Base-by-base conservation (phyloP, 1,284 basidiomycete genomes). In the Papiliotrema nemorosa region DNA sequence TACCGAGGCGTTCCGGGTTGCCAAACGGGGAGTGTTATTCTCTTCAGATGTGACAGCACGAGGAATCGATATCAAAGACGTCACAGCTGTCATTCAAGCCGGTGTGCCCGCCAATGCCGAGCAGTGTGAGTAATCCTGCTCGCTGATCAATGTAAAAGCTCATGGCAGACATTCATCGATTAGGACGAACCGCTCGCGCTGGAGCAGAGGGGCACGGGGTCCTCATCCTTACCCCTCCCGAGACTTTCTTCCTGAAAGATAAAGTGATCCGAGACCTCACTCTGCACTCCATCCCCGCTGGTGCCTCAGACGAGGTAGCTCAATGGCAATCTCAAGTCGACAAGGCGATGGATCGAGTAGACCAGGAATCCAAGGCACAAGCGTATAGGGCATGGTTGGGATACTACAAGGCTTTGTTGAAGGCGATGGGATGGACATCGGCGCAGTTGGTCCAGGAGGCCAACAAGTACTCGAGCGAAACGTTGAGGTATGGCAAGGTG, bases 341-440 rank as follows among this genome's bases (percentile, higher is more conserved):
- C n/a, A 45, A 40, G 2, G 74, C 70, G 20, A 53, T 70, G 51
- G 38, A 58, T 12, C 26, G 49, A 1, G 61, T 77, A 13, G 65
- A 72, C 22, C 59, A 60, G 13, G 72, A 77, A 31, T 57, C 66
- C 6, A 83, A 82, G 60, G 72, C 70, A 0, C 77, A 81, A 59
- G 79, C 81, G 0, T 86, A 85, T 63, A 68, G 73, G 53, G 76
- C 76, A 13, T 72, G 69, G 79, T 78, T 86, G 40, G 84, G 84
- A 9, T 85, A 82, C 66, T 84, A 85, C 68, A 81, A 81, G 39
- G 63, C 74, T 1, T 74, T 68, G 44, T 52, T 76, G 21, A 78
- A 75, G 55, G 58, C 66, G 31, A 54, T 82, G 45, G 62, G 72
- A 36, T 80, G 78, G 78, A 72, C 69, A 18, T 70, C 70, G 34